These are phyloP conservation scores for Petasospora fabianii DNA, from an alignment of 1,139 yeast species.

Conservation along the genomic window DNA sequence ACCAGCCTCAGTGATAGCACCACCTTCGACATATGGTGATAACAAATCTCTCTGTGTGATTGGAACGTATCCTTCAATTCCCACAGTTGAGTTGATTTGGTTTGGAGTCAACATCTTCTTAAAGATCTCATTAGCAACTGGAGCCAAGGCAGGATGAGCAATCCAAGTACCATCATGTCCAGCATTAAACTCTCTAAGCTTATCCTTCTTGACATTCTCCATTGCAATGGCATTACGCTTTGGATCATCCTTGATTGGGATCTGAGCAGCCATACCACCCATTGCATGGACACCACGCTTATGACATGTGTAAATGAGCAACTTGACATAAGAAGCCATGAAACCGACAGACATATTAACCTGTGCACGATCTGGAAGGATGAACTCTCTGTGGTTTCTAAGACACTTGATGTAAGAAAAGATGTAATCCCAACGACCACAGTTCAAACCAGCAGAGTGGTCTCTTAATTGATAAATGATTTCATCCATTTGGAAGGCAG, in stretches of 20 bases:
- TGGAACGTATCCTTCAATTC: constrained; percentile 24
- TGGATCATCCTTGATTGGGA: constrained; percentile 68
- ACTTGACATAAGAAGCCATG: constrained; percentile 66
- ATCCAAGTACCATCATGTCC: constrained; percentile 86
- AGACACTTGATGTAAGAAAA: constrained; percentile 68
- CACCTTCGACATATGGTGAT: constrained; percentile 65
- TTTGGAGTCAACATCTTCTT: constrained; percentile 83
- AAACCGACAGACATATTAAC: constrained; percentile 75
- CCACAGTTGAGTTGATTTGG: constrained; percentile 48
- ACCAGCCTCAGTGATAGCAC: constrained; percentile 67
- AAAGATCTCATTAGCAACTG: constrained; percentile 71
- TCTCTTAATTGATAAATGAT: constrained; percentile 72
- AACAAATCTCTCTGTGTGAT: constrained; percentile 67
- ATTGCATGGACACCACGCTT: constrained; percentile 74
- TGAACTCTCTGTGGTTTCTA: constrained; percentile 58
- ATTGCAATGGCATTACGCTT: constrained; percentile 63
- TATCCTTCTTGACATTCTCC: constrained; percentile 70
- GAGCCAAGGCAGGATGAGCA: constrained; percentile 77
- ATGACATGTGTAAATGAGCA: constrained; percentile 68
- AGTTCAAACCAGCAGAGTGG: constrained; percentile 73
- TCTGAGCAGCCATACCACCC: constrained; percentile 87
- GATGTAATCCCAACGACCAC: constrained; percentile 84
- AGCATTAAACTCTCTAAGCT: constrained; percentile 67
- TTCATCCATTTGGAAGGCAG: constrained; percentile 80
- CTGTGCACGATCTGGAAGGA: constrained; percentile 69